These are phyloP conservation scores for Neurospora sp. DNA, from an alignment of 2,329 filamentous ascomycete species.

Conservation along the genomic window DNA sequence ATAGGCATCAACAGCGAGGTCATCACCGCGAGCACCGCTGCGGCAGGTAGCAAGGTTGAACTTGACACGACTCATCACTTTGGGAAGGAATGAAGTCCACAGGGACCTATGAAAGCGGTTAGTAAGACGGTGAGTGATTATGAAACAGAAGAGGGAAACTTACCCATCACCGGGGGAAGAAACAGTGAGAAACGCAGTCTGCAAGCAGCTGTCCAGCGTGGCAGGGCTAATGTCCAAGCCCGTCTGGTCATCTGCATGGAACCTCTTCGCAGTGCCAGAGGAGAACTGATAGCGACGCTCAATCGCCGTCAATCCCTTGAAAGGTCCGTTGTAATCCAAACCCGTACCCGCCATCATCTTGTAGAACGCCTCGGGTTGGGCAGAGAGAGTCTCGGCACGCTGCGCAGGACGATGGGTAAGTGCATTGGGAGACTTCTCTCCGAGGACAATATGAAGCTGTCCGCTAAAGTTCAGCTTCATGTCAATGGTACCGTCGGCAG, in stretches of 20 bases:
- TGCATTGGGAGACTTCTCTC: slow-evolving; percentile 13
- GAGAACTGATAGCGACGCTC: slow-evolving; percentile 27
- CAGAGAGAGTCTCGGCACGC: slow-evolving; percentile 23
- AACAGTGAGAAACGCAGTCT: slow-evolving; percentile 31
- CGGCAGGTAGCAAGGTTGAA: slow-evolving; percentile 27
- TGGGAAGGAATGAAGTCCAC: slow-evolving; percentile 33
- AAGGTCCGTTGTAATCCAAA: slow-evolving; percentile 30
- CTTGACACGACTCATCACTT: slow-evolving; percentile 23
- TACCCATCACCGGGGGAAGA: slow-evolving; percentile 28
- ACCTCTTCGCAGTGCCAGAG: slow-evolving; percentile 21
- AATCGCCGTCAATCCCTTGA: slow-evolving; percentile 24
- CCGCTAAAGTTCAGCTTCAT: slow-evolving; percentile 28
- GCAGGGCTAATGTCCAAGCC: slow-evolving; percentile 28
- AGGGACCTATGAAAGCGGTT: slow-evolving; percentile 18
- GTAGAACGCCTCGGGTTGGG: slow-evolving; percentile 27
- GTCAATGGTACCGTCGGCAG: slow-evolving; percentile 20
- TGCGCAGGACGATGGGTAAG: slow-evolving; percentile 18
- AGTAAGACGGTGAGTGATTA: background rate
- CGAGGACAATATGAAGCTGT: slow-evolving; percentile 23
- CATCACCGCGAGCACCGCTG: slow-evolving; percentile 1
- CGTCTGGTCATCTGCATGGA: slow-evolving; percentile 28
- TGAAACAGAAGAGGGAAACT: background rate
- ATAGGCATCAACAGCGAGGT: slow-evolving; percentile 23
- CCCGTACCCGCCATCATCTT: slow-evolving; percentile 29
- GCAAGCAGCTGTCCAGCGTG: slow-evolving; percentile 31